Base-by-base conservation (phyloP, 2,329 filamentous ascomycete genomes). In the Cylindrodendrum hubeiense region DNA sequence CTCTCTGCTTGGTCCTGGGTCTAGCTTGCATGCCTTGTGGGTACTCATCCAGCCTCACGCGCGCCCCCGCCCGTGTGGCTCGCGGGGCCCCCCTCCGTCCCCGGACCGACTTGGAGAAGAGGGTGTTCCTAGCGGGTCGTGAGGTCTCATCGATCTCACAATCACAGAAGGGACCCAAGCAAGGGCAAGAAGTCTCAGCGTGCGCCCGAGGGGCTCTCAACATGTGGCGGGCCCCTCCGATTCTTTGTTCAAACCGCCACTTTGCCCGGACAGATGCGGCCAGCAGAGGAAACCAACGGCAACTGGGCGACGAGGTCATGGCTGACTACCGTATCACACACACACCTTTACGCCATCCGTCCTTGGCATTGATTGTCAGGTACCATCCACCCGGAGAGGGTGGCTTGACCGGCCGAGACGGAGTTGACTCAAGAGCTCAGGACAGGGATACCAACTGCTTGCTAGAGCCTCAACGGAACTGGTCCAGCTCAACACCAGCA, bases 361-460 rank as follows among this genome's bases (percentile, higher is more conserved):
- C 44, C 43, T 64, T 37, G 56, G 50, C 43, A 61, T 56, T 17
- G 62, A 65, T 65, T 65, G 57, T 61, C 62, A 65, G 62, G 62
- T 22, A 56, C 44, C 28, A 28, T 34, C 51, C 37, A 26, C 24
- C 26, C 26, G 59, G 34, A 24, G 26, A 17, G 28, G 44, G 37
- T 53, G 39, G 28, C 30, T 37, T n/a, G 39, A 22, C 47, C 60
- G 53, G 47, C 53, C 60, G 60, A 63, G 47, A 53, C 60, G 52
- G 59, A 24, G 22, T 39, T 49, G 24, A 43, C 37, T 39, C 8
- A 17, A 21, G 26, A 28, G 9, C n/a, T 33, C 28, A 9, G 4
- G 10, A 30, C 19, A 19, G 13, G 5, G 46, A 10, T n/a, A n/a
- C 37, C 15, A 39, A 39, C 37, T 15, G n/a, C 37, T 39, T n/a